Evolutionary conservation across 2,329 filamentous ascomycete genomes (phyloP).

Genomic region (Cytospora piceae): DNA sequence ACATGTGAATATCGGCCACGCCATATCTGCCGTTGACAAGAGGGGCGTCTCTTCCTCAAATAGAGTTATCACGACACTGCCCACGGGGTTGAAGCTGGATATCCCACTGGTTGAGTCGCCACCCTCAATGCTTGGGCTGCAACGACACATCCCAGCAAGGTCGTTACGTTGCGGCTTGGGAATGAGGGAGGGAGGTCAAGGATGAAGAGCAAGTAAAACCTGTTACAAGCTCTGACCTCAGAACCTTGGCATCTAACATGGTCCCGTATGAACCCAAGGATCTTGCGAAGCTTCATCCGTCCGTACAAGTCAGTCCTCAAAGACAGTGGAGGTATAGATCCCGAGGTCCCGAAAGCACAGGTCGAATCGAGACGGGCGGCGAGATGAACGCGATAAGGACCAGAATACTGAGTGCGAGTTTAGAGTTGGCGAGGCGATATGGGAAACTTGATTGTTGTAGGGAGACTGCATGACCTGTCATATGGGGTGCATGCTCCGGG

Average conservation of each 20-base stretch:
- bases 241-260: background rate
- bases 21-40: background rate
- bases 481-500: no score
- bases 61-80: background rate
- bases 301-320: no score
- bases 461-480: no score
- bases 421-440: no score
- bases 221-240: background rate
- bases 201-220: background rate
- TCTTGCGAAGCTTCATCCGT: no score
- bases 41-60: background rate
- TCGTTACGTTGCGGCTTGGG: background rate
- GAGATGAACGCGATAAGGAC: no score
- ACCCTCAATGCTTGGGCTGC: background rate
- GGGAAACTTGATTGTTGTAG: no score
- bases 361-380: no score
- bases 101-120: background rate
- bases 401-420: no score
- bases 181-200: background rate
- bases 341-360: no score
- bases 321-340: no score
- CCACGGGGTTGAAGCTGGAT: background rate
- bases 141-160: background rate
- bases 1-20: background rate
- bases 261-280: no score